Evolutionary conservation across 2,329 filamentous ascomycete species (phyloP).

Genomic region (Monosporascus sp.): DNA sequence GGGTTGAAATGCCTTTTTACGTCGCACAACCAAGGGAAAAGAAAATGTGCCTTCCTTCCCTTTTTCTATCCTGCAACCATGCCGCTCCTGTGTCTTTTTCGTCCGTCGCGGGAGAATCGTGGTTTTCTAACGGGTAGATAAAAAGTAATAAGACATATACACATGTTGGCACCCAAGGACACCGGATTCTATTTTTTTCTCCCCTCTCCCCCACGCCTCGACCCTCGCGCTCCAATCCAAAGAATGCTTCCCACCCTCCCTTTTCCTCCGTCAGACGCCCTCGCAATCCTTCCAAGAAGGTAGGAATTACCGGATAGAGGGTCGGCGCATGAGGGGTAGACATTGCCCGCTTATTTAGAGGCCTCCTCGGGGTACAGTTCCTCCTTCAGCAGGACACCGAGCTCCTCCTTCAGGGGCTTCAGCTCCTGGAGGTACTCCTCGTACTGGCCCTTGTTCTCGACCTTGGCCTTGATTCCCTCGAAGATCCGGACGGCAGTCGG

Average conservation of each 20-base stretch:
- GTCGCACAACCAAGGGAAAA: neutral
- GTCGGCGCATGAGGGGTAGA: neutral
- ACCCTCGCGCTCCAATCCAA: constrained; percentile 1
- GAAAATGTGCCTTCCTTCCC: neutral
- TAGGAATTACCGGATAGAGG: neutral
- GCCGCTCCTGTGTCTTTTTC: neutral
- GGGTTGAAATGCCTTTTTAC: too few species aligned
- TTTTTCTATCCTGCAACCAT: neutral
- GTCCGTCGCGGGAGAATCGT: neutral
- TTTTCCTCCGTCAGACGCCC: neutral
- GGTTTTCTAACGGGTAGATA: constrained; percentile 9
- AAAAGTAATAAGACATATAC: constrained; percentile 15
- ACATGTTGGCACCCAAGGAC: constrained; percentile 9
- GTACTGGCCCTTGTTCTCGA: constrained; percentile 97
- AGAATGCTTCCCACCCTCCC: neutral
- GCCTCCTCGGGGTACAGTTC: constrained; percentile 73
- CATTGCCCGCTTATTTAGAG: constrained; percentile 31
- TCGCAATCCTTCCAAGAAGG: neutral
- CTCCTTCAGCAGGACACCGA: constrained; percentile 88
- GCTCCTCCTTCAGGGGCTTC: constrained; percentile 86
- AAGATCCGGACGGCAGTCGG: constrained; percentile 97
- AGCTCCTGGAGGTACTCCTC: constrained; percentile 93
- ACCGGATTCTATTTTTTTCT: constrained; percentile 5
- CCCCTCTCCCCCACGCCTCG: constrained; percentile 3
- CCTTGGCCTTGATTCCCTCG: constrained; percentile 99